Evolutionary conservation across 805 yeast species (phyloP).

Genomic region (Groenewaldozyma tartarivorans): DNA sequence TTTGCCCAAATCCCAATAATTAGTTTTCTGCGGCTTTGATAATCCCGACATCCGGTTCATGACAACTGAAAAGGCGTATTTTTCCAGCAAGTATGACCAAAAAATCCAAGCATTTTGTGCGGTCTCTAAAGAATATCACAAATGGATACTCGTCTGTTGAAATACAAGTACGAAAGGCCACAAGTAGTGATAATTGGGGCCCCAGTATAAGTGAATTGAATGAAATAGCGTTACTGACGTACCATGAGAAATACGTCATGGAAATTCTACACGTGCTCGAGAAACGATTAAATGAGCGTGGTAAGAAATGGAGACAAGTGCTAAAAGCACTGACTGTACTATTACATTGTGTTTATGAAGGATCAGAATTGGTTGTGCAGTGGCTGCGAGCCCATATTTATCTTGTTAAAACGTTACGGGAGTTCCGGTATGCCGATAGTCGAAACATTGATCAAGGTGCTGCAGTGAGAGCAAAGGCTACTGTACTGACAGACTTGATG

Average conservation of each 20-base stretch:
- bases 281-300: slow-evolving; percentile 85
- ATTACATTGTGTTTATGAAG: slow-evolving; percentile 76
- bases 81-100: too few relatives aligned
- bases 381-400: slow-evolving; percentile 87
- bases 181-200: slow-evolving; percentile 77
- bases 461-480: slow-evolving; percentile 23
- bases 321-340: slow-evolving; percentile 78
- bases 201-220: slow-evolving; percentile 75
- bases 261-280: slow-evolving; percentile 90
- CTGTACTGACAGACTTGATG: slow-evolving; percentile 19
- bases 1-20: too few relatives aligned
- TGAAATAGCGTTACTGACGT: slow-evolving; percentile 68
- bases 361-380: slow-evolving; percentile 76
- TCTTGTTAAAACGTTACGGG: slow-evolving; percentile 78
- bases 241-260: slow-evolving; percentile 54
- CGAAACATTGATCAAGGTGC: slow-evolving; percentile 26
- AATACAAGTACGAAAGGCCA: slow-evolving; percentile 77
- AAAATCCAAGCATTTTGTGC: slow-evolving; percentile 51
- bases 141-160: slow-evolving; percentile 83
- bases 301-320: slow-evolving; percentile 94
- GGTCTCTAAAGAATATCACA: slow-evolving; percentile 79
- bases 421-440: slow-evolving; percentile 67
- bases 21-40: too few relatives aligned
- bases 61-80: too few relatives aligned
- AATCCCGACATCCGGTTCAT: too few relatives aligned